Conservation (phyloP, 2,329 filamentous ascomycete species). For the Hymenoscyphus albidus region DNA sequence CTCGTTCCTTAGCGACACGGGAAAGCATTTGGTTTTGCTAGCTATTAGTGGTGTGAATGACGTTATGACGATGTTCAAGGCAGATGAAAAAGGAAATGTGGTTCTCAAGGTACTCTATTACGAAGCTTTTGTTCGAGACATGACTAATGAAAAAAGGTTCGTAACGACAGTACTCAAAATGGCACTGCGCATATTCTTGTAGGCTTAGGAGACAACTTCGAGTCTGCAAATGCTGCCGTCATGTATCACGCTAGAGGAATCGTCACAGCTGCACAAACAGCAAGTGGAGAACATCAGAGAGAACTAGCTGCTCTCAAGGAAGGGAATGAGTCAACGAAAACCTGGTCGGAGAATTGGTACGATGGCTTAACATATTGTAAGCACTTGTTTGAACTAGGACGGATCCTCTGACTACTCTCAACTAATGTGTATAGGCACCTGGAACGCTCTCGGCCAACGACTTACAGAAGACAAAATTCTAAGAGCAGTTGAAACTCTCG, state of each 20-base stretch:
- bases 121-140: background rate
- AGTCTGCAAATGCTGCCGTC: conserved; percentile 71
- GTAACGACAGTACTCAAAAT: conserved; percentile 61
- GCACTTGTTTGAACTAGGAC: conserved; percentile 2
- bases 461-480: conserved; percentile 79
- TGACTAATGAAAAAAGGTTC: conserved; percentile 41
- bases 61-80: conserved; percentile 65
- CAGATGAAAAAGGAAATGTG: conserved; percentile 61
- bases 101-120: conserved; percentile 53
- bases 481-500: conserved; percentile 67
- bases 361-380: conserved; percentile 85
- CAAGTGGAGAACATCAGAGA: conserved; percentile 41
- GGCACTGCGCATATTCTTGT: conserved; percentile 62
- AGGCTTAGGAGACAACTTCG: conserved; percentile 68
- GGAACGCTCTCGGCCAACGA: conserved; percentile 85
- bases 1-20: conserved; percentile 69
- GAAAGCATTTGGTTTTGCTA: conserved; percentile 72
- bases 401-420: background rate
- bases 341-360: conserved; percentile 83
- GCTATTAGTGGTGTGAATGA: conserved; percentile 72
- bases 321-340: conserved; percentile 44
- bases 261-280: conserved; percentile 45
- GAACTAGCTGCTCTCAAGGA: conserved; percentile 46
- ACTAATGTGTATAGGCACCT: conserved; percentile 56
- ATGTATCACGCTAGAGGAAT: conserved; percentile 83